Conservation (phyloP, 306 rosid species). For the Canavalia ensiformis region DNA sequence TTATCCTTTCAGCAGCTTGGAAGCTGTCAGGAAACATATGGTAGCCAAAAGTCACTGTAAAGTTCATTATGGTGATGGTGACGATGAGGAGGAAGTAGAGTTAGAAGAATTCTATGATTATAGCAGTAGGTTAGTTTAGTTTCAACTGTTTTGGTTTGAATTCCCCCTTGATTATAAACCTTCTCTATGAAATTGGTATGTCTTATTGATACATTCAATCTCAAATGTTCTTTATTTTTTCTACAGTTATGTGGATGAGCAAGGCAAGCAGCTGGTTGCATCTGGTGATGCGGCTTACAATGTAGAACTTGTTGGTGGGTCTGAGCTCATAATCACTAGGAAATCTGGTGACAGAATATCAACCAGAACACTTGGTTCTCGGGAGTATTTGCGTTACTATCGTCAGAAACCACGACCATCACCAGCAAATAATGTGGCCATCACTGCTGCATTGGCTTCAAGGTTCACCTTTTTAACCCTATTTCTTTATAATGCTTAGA, state of each 20-base stretch:
- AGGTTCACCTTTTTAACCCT: conserved; percentile 63
- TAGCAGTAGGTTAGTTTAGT: conserved; percentile 74
- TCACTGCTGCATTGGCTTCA: conserved; percentile 84
- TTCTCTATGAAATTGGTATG: neutral
- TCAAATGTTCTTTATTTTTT: conserved; percentile 22
- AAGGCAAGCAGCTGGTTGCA: conserved; percentile 79
- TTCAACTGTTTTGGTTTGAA: conserved; percentile 14
- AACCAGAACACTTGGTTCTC: conserved; percentile 83
- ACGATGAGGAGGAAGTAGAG: conserved; percentile 84
- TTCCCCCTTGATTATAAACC: neutral
- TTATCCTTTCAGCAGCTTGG: conserved; percentile 88
- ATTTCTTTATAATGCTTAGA: conserved; percentile 19
- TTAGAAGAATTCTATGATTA: conserved; percentile 96
- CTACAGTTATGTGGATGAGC: conserved; percentile 75
- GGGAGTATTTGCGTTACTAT: conserved; percentile 92
- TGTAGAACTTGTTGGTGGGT: conserved; percentile 77
- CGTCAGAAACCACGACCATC: conserved; percentile 95
- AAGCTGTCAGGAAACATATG: conserved; percentile 99
- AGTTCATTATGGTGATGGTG: conserved; percentile 94
- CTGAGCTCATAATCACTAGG: conserved; percentile 81
- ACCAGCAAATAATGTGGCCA: conserved; percentile 55
- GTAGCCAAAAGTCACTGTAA: conserved; percentile 92
- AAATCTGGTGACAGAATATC: conserved; percentile 59
- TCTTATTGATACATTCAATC: conserved; percentile 14
- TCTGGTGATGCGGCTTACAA: conserved; percentile 62